A percentile compares a stretch with the other conserved stretches of the same genome.
These are phyloP conservation scores for Corchorus capsularis DNA, from an alignment of 345 rosid genomes.

Conservation along the genomic window DNA sequence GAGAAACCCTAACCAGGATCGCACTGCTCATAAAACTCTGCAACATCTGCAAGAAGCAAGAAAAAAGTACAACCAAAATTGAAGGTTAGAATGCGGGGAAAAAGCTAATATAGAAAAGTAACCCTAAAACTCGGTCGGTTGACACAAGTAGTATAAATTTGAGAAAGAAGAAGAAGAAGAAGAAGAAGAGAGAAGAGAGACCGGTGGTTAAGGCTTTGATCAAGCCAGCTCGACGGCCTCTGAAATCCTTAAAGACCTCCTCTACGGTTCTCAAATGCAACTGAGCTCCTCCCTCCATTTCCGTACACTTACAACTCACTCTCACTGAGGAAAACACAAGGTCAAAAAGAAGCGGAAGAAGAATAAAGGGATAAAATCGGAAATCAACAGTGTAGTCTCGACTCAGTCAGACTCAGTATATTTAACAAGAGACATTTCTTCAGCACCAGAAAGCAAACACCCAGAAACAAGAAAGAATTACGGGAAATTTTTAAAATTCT, in stretches of 20 bases:
- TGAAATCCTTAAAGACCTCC: constrained; percentile 80
- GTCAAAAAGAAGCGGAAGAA: background rate
- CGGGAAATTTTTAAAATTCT: too few species aligned
- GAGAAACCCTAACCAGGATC: constrained; percentile 73
- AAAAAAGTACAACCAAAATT: background rate
- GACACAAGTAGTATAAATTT: background rate
- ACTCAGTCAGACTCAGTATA: background rate
- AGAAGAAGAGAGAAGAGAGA: constrained; percentile 22
- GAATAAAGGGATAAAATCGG: background rate
- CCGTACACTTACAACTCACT: constrained; percentile 26
- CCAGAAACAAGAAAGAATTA: too few species aligned
- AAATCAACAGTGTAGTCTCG: background rate
- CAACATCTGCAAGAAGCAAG: constrained; percentile 53
- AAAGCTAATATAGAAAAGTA: background rate
- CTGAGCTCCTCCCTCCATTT: constrained; percentile 63
- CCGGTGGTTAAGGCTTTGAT: constrained; percentile 76
- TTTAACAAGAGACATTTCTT: constrained; percentile 11
- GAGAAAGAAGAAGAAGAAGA: background rate
- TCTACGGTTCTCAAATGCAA: constrained; percentile 71
- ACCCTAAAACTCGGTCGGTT: background rate
- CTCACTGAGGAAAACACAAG: background rate
- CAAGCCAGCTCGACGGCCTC: constrained; percentile 75
- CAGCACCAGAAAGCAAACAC: background rate
- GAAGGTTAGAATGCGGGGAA: background rate
- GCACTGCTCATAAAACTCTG: constrained; percentile 67